Percentiles rank a stretch among this genome's conserved stretches.
These are phyloP conservation scores for Colletotrichum sp. DNA, from an alignment of 2,329 filamentous ascomycete species.

Conservation along the genomic window DNA sequence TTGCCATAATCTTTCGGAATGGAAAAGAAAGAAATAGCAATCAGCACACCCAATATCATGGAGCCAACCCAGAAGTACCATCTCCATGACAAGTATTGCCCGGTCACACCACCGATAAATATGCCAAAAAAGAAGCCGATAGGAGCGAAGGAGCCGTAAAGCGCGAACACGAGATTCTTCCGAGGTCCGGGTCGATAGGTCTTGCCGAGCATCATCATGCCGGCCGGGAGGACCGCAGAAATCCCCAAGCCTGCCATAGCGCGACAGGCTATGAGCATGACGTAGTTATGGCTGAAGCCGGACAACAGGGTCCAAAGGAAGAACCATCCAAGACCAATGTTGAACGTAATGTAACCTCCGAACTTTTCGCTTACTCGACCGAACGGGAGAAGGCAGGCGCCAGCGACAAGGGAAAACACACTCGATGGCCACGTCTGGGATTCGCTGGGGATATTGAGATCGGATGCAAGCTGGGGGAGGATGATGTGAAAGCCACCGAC, in stretches of 20 bases:
- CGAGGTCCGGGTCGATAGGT: slow-evolving; percentile 73
- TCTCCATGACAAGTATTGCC: slow-evolving; percentile 65
- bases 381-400: slow-evolving; percentile 65
- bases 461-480: slow-evolving; percentile 66
- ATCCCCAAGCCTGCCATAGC: slow-evolving; percentile 77
- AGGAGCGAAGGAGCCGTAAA: slow-evolving; percentile 64
- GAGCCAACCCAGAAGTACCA: slow-evolving; percentile 75
- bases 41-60: slow-evolving; percentile 47
- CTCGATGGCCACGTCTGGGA: slow-evolving; percentile 69
- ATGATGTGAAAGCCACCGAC: slow-evolving; percentile 80
- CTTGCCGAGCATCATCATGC: slow-evolving; percentile 72
- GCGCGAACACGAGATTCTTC: slow-evolving; percentile 70
- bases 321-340: slow-evolving; percentile 67
- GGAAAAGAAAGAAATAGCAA: slow-evolving; percentile 45
- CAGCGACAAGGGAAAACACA: slow-evolving; percentile 63
- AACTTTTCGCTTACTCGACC: slow-evolving; percentile 68
- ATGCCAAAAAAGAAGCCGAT: slow-evolving; percentile 69
- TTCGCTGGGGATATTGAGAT: slow-evolving; percentile 67
- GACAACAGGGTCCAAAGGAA: slow-evolving; percentile 71
- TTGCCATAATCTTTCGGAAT: slow-evolving; percentile 39
- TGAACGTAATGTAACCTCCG: slow-evolving; percentile 66
- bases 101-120: slow-evolving; percentile 67
- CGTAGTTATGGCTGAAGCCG: slow-evolving; percentile 70
- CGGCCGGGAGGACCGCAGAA: slow-evolving; percentile 74
- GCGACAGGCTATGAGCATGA: slow-evolving; percentile 76